Base-by-base conservation (phyloP, 2,329 filamentous ascomycete species). In the Alternaria sp. region DNA sequence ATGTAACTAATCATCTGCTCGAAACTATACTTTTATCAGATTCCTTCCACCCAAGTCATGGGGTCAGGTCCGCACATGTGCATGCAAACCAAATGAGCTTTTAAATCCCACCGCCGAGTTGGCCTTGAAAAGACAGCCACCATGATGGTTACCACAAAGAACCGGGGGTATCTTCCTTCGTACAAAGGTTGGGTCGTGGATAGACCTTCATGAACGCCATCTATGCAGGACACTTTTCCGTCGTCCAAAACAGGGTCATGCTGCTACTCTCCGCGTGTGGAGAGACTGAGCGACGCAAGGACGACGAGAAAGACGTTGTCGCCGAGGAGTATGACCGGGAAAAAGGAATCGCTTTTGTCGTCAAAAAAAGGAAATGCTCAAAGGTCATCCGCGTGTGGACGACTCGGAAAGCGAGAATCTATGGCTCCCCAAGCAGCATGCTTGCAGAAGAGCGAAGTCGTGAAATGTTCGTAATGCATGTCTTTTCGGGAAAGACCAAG, bases 371-470 rank as follows among this genome's bases (percentile, higher is more conserved):
- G 68, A 76, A 70, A 62, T 63, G 62, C 53, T 60, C 52, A 70
- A 68, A 69, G 62, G 67, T 65, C 68, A 66, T 74, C 71, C 71
- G 71, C 71, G 69, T 69, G 69, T 70, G 68, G 69, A 76, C 70
- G 72, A 71, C 71, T 72, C 70, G 72, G 70, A 75, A 76, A 72
- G 67, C 73, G 73, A 77, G 68, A 58, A 77, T 78, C 76, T 78
- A 78, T 70, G 53, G 62, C 69, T 71, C 73, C 74, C 76, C 74
- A 76, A 76, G 73, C 76, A 78, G 76, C 76, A 77, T 67, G 66
- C 69, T 70, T 64, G 67, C 72, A 71, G 65, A 71, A 75, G 68
- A 72, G 70, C 73, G 70, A 69, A 69, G 70, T 68, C 73, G 70
- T 75, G 73, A 74, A 70, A 76, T 73, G 69, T 74, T 77, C 75